Conservation (phyloP, 2,329 filamentous ascomycete genomes). For the Penicillium sp. region DNA sequence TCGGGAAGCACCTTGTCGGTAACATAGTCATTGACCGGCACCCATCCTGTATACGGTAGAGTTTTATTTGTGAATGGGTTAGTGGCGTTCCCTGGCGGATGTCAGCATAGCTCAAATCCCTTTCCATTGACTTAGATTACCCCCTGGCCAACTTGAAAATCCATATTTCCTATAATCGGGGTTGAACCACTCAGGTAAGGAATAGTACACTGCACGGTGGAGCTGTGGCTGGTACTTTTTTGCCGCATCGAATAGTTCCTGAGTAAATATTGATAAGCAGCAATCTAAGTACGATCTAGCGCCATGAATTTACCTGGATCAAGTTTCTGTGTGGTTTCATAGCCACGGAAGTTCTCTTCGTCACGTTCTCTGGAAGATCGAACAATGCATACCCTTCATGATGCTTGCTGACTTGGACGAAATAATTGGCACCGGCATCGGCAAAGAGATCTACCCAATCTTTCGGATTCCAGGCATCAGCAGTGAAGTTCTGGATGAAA, state of each 20-base stretch:
- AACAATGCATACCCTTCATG: slow-evolving; percentile 50
- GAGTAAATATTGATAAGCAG: slow-evolving; percentile 7
- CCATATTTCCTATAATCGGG: slow-evolving; percentile 44
- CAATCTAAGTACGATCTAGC: background rate
- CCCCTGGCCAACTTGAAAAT: slow-evolving; percentile 36
- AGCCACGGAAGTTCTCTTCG: slow-evolving; percentile 42
- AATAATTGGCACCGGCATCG: slow-evolving; percentile 51
- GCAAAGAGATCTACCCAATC: slow-evolving; percentile 55
- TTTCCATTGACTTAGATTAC: background rate
- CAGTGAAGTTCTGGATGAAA: slow-evolving; percentile 55
- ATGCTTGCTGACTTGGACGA: slow-evolving; percentile 47
- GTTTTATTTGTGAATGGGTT: slow-evolving; percentile 47
- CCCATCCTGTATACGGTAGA: slow-evolving; percentile 45
- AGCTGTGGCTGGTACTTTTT: slow-evolving; percentile 44
- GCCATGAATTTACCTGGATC: slow-evolving; percentile 6
- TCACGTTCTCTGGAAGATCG: slow-evolving; percentile 41
- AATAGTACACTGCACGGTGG: slow-evolving; percentile 46
- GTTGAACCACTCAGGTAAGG: slow-evolving; percentile 49
- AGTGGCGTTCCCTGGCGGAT: slow-evolving; percentile 36
- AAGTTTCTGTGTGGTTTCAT: slow-evolving; percentile 43
- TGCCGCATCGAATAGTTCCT: slow-evolving; percentile 47
- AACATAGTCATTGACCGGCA: slow-evolving; percentile 43
- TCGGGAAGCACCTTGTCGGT: slow-evolving; percentile 44
- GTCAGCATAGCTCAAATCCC: background rate
- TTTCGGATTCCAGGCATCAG: slow-evolving; percentile 50